Evolutionary conservation across 2,329 filamentous ascomycete species (phyloP).

Genomic region (Helotiales sp.): DNA sequence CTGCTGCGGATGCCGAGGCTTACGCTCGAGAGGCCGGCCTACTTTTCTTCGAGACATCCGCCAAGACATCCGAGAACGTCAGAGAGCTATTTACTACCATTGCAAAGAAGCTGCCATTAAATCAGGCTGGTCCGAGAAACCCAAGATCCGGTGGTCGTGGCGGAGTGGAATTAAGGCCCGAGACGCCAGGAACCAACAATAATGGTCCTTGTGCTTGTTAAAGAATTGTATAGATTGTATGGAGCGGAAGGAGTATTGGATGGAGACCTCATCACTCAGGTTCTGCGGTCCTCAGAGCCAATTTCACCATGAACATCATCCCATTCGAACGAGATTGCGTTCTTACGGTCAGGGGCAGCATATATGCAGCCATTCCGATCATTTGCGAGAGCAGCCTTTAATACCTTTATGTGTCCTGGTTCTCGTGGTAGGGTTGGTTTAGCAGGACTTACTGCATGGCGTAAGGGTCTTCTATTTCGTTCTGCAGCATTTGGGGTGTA

Average conservation of each 20-base stretch:
- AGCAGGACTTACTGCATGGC: constrained; percentile 33
- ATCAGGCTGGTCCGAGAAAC: constrained; percentile 91
- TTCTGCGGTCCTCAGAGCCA: constrained; percentile 1
- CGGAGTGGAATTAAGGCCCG: constrained; percentile 63
- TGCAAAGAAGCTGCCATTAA: constrained; percentile 94
- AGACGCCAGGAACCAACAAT: constrained; percentile 57
- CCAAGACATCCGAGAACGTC: constrained; percentile 96
- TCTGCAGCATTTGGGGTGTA: constrained; percentile 38
- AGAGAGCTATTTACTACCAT: constrained; percentile 95
- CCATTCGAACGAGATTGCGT: constrained; percentile 25
- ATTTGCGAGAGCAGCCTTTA: constrained; percentile 33
- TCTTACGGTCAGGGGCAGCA: constrained; percentile 17
- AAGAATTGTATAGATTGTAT: constrained; percentile 23
- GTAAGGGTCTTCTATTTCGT: constrained; percentile 32
- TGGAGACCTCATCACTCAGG: constrained; percentile 16
- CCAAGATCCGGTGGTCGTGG: constrained; percentile 60
- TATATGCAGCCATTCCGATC: constrained; percentile 24
- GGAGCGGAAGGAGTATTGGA: constrained; percentile 23
- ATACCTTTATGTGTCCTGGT: constrained; percentile 35
- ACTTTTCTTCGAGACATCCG: constrained; percentile 97
- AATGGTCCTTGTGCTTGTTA: constrained; percentile 65
- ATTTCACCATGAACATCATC: constrained; percentile 17
- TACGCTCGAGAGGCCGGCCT: constrained; percentile 93
- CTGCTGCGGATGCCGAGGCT: constrained; percentile 86
- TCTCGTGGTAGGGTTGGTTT: constrained; percentile 29